Evolutionary conservation across 139 green algal species (phyloP), one percentile per base, ranked within the genome.

Genomic region (Parachlorella kessleri): DNA sequence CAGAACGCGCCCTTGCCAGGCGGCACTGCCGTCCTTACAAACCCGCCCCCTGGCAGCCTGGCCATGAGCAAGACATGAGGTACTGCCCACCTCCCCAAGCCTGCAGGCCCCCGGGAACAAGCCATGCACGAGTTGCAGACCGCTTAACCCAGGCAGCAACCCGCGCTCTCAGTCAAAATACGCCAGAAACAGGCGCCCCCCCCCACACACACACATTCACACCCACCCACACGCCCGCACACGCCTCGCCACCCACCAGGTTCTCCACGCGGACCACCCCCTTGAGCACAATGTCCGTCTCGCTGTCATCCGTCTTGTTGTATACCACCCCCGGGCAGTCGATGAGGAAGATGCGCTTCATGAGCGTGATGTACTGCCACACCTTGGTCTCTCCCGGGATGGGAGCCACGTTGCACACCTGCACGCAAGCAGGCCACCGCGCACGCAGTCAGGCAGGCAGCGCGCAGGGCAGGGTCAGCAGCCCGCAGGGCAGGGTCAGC

Each of bases 361-460:
- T 99, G 23, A 99, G 91, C 32, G 96, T 99, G 86, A 99, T 96
- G 92, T 99, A 99, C 88, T 99, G 97, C 97, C 97, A 99, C 74
- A 99, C 92, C 89, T 98, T 99, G 69, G 97, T 99, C 90, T 99
- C 94, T 1, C 97, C 97, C 2, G 97, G 97, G 6, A 99, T 89
- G 1, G 97, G 97, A 4, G 97, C 96, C 33, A 94, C 89, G 55
- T 97, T 98, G 92, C 96, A 99, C 39, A 99, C 95, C 88, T 95
- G 80, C 21, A 10, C 4, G 18, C 2, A 28, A 32, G 21, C 36
- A 30, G 30, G 68, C 23, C 28, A 24, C 24, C 63, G 24, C 26
- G 63, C 63, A 24, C 26, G 63, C 63, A 35, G 14, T 10, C 28
- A 24, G 6, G 6, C 66, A 72, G 14, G 66, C 66, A 72, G 40